Evolutionary conservation across 2,329 filamentous ascomycete species (phyloP).

Genomic region (Aspergillus proliferans): DNA sequence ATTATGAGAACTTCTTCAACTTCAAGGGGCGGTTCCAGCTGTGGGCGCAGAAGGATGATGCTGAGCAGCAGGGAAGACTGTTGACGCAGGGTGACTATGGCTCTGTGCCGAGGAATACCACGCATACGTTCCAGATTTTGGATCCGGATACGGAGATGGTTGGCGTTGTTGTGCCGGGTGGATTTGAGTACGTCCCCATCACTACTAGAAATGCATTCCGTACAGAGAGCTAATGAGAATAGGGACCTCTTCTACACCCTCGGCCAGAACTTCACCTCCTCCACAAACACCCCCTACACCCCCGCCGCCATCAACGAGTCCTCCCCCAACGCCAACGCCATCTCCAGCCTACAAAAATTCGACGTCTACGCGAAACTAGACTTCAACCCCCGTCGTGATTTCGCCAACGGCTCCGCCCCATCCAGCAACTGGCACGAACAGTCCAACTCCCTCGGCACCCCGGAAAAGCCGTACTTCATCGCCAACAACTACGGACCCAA

Average conservation of each 20-base stretch:
- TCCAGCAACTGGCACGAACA: slow-evolving; percentile 35
- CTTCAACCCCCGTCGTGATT: slow-evolving; percentile 36
- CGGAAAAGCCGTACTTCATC: slow-evolving; percentile 36
- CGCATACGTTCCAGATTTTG: slow-evolving; percentile 45
- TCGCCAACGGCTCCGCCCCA: slow-evolving; percentile 39
- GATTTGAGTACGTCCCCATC: slow-evolving; percentile 37
- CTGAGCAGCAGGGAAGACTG: slow-evolving; percentile 32
- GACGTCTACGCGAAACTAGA: slow-evolving; percentile 41
- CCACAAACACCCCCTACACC: slow-evolving; percentile 32
- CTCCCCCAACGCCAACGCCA: slow-evolving; percentile 24
- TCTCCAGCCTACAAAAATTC: slow-evolving; percentile 33
- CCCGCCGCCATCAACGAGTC: slow-evolving; percentile 24
- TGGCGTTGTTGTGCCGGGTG: slow-evolving; percentile 42
- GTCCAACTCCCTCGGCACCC: slow-evolving; percentile 28
- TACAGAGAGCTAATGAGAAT: background rate
- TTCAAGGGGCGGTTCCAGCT: slow-evolving; percentile 42
- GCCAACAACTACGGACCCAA: slow-evolving; percentile 45
- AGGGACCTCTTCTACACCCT: slow-evolving; percentile 39
- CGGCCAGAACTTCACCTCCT: slow-evolving; percentile 30
- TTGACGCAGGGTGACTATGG: slow-evolving; percentile 44
- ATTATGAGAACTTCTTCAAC: slow-evolving; percentile 46
- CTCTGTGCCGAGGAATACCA: slow-evolving; percentile 41
- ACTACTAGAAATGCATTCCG: background rate
- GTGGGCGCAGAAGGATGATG: slow-evolving; percentile 34
- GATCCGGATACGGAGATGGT: slow-evolving; percentile 45